A percentile compares a stretch with the other conserved stretches of the same genome.
phyloP scores from a whole-genome alignment of 495 filamentous ascomycete species.

The Cercophora newfieldiana region DNA sequence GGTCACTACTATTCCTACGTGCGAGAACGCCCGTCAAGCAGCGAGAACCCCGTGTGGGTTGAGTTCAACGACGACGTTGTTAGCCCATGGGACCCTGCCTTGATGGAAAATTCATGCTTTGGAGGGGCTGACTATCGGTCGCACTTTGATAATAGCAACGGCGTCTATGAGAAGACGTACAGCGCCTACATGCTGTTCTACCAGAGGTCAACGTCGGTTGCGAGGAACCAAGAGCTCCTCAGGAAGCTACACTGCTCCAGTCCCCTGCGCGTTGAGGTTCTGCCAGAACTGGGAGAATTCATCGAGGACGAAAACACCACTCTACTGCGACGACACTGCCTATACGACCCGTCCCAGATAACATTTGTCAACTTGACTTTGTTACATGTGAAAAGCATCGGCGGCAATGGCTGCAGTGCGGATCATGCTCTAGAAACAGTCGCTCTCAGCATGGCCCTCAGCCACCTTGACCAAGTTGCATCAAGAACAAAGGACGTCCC shows the following conservation, averaged over 20 bases:
- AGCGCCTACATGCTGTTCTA: conserved; percentile 99
- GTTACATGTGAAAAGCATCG: conserved; percentile 42
- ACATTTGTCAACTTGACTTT: conserved; percentile 65
- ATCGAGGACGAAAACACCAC: conserved; percentile 72
- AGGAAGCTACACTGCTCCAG: conserved; percentile 31
- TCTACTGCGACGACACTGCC: conserved; percentile 74
- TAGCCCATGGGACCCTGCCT: conserved; percentile 66
- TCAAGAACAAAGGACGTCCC: conserved; percentile 68
- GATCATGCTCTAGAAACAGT: conserved; percentile 58
- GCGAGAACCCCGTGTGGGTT: conserved; percentile 64
- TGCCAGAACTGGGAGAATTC: conserved; percentile 54
- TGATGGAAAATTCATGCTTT: conserved; percentile 75
- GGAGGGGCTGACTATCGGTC: conserved; percentile 65
- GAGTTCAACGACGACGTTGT: conserved; percentile 93
- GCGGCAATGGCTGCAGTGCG: conserved; percentile 47
- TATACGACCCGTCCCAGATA: conserved; percentile 74
- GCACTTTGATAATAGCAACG: conserved; percentile 45
- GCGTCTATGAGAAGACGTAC: conserved; percentile 64
- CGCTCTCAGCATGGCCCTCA: conserved; percentile 65
- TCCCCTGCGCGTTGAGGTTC: conserved; percentile 60
- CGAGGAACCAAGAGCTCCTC: conserved; percentile 46
- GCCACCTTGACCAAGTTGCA: conserved; percentile 78
- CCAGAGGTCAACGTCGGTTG: conserved; percentile 70
- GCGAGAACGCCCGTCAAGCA: conserved; percentile 68
- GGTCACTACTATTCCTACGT: conserved; percentile 98